These are phyloP conservation scores for Juncus effusus DNA, from an alignment of 176 grass and related monocot species.

Conservation along the genomic window DNA sequence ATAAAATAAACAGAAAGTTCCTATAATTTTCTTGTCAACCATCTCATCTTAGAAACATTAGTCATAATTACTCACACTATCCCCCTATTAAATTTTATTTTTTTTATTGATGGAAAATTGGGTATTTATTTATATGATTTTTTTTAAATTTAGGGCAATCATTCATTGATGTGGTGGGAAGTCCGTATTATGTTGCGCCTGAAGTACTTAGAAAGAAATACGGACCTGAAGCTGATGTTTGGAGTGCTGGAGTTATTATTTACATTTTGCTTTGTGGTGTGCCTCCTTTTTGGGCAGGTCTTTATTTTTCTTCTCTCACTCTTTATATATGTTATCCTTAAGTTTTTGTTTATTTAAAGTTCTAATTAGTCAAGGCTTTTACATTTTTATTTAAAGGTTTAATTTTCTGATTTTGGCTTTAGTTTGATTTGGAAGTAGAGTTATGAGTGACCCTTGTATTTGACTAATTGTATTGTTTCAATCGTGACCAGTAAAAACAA, in stretches of 20 bases:
- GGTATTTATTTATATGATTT: not conserved
- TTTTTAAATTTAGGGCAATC: constrained; percentile 45
- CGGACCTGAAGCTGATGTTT: constrained; percentile 79
- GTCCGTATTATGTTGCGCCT: constrained; percentile 89
- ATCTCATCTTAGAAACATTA: constrained; percentile 1
- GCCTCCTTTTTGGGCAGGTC: constrained; percentile 94
- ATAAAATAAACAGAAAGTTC: no score
- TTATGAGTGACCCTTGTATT: not conserved
- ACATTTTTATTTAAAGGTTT: no score
- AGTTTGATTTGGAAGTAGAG: not conserved
- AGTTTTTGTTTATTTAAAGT: not conserved
- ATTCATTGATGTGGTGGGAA: constrained; percentile 89
- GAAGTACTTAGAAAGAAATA: constrained; percentile 85
- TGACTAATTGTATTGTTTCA: not conserved
- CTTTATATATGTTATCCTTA: not conserved
- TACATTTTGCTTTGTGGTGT: constrained; percentile 89
- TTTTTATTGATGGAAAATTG: not conserved
- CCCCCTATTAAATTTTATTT: not conserved
- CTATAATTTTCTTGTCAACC: not conserved
- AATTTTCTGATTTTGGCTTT: not conserved
- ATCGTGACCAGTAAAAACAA: not conserved
- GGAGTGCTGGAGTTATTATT: constrained; percentile 90
- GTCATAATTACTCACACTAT: not conserved
- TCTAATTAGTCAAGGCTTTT: not conserved
- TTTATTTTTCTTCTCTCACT: not conserved